phyloP scores from a whole-genome alignment of 176 grass and related monocot species.

The Oryza brachyantha region DNA sequence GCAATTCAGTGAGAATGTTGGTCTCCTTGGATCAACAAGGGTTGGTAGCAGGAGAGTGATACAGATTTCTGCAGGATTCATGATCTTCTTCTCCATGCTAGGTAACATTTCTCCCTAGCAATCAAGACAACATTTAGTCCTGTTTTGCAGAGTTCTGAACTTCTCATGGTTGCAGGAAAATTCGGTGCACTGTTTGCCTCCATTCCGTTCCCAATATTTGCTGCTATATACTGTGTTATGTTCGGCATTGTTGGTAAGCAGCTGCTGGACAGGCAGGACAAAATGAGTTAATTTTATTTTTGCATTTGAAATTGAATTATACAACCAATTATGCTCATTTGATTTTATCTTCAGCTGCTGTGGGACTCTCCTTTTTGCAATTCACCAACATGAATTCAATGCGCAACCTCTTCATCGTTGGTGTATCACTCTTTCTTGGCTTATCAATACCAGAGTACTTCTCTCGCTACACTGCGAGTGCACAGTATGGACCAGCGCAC shows the following conservation, averaged over 20 bases:
- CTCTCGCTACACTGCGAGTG: constrained; percentile 51
- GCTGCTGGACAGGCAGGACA: neutral
- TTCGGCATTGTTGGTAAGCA: constrained; percentile 86
- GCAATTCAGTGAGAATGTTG: constrained; percentile 79
- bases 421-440: constrained; percentile 90
- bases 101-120: constrained; percentile 38
- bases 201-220: constrained; percentile 92
- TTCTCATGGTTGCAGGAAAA: constrained; percentile 58
- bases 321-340: constrained; percentile 20
- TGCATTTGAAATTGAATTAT: neutral
- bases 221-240: constrained; percentile 81
- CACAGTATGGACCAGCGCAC: constrained; percentile 69
- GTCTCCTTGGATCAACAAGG: constrained; percentile 94
- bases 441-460: constrained; percentile 95
- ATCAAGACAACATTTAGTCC: neutral
- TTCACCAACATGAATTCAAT: constrained; percentile 99
- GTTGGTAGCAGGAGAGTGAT: constrained; percentile 88
- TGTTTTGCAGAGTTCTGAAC: constrained; percentile 6
- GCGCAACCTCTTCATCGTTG: constrained; percentile 85
- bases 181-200: constrained; percentile 96
- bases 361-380: constrained; percentile 91
- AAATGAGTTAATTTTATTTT: neutral
- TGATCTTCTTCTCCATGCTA: constrained; percentile 98
- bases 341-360: constrained; percentile 56
- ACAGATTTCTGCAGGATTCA: constrained; percentile 97